Evolutionary conservation across 208 protist species (phyloP), one percentile per base, ranked within the genome.

Genomic region (Acanthamoeba rhysodes): DNA sequence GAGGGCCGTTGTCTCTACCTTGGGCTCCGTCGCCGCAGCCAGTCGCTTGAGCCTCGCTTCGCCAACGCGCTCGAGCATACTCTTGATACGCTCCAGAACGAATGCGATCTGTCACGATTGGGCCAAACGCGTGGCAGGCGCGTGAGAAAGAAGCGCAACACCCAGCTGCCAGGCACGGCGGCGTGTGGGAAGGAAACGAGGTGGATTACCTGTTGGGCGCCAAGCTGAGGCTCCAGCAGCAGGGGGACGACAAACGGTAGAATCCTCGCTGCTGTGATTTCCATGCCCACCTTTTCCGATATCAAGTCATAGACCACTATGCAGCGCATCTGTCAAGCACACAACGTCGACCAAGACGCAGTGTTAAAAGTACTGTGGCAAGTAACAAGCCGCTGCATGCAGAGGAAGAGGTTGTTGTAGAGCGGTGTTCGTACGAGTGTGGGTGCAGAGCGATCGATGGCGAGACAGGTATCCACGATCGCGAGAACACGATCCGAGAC

Each of bases 251-350:
- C 80, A 62, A 88, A 88, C 18, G 80, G 80, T 20, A 88, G 45
- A 41, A 88, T 88, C n/a, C 53, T 22, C 9, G 14, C 53, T 8
- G 80, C 80, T 0, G 80, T 88, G 80, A 88, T 14, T 48, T 88
- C 50, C 18, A 66, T 37, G 14, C 80, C 80, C 22, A 88, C 50
- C 53, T 64, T 88, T 1, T 29, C 53, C 80, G 80, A 53, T 27
- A 55, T 66, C 37, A 88, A 34, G 80, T 88, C 80, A 37, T 66
- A 88, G 37, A 88, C 80, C 12, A 88, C 80, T 20, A 88, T 53
- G 41, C 41, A 55, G 9, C 80, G 37, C 80, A 88, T 88, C 80
- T 88, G 41, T 16, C 1, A n/a, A n/a, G 32, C 76, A 76, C 53
- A 59, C 53, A 59, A 14, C 12, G 16, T 0, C 53, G 2, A 59